These are phyloP conservation scores for Podaxis carcinomalis DNA, from an alignment of 768 basidiomycete genomes.

Conservation along the genomic window DNA sequence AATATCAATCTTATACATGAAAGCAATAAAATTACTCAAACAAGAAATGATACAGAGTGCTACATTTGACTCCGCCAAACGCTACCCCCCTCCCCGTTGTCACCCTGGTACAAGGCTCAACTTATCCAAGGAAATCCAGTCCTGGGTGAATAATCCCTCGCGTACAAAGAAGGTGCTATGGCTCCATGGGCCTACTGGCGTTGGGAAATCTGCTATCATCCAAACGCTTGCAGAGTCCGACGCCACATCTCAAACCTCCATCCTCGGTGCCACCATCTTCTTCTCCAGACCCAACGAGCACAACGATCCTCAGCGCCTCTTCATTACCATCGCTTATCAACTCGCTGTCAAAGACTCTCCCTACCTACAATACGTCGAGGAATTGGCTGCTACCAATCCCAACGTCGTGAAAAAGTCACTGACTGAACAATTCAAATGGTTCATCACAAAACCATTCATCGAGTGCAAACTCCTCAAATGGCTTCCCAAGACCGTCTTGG, in stretches of 20 bases:
- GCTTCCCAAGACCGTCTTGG: conserved; percentile 1
- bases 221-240: conserved; percentile 6
- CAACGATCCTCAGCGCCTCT: conserved; percentile 6
- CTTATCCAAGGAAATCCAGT: background rate
- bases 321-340: conserved; percentile 21
- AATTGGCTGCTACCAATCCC: conserved; percentile 4
- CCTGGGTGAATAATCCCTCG: background rate
- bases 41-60: conserved; percentile 1
- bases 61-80: conserved; percentile 1
- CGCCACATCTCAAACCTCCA: background rate
- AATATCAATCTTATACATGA: background rate
- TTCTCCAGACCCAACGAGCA: conserved; percentile 14
- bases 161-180: background rate
- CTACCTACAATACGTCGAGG: conserved; percentile 4
- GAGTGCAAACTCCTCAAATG: background rate
- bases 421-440: conserved; percentile 10
- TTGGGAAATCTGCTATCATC: conserved; percentile 10
- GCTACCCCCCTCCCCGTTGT: background rate
- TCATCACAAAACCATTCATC: conserved; percentile 14
- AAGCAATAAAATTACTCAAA: background rate
- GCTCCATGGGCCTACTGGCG: background rate
- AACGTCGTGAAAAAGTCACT: conserved; percentile 9
- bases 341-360: conserved; percentile 11
- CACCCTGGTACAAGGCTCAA: background rate
- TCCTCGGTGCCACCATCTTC: conserved; percentile 16